Evolutionary conservation across 2,329 filamentous ascomycete genomes (phyloP).

Genomic region (Ilyonectria destructans): DNA sequence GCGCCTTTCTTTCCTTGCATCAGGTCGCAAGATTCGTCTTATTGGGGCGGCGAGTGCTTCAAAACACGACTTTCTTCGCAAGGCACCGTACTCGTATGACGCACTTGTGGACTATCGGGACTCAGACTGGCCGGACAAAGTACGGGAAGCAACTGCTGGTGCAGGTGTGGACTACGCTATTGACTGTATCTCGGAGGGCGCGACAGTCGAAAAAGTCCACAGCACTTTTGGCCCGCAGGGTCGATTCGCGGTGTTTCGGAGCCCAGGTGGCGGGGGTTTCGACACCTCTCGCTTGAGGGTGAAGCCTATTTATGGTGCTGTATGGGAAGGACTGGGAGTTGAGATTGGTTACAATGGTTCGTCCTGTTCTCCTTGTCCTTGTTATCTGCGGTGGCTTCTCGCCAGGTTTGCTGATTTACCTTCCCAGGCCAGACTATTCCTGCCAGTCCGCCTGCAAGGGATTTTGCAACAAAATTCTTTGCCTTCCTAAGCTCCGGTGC

Average conservation of each 20-base stretch:
- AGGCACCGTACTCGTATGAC: constrained; percentile 57
- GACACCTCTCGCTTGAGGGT: constrained; percentile 43
- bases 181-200: constrained; percentile 59
- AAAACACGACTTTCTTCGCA: constrained; percentile 48
- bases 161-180: constrained; percentile 55
- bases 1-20: constrained; percentile 15
- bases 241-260: constrained; percentile 47
- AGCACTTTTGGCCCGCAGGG: constrained; percentile 48
- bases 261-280: constrained; percentile 44
- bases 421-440: constrained; percentile 31
- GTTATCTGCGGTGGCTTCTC: constrained; percentile 20
- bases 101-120: constrained; percentile 58
- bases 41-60: constrained; percentile 51
- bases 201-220: constrained; percentile 52
- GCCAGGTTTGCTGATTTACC: background rate
- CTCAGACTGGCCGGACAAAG: constrained; percentile 51
- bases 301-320: constrained; percentile 59
- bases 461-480: constrained; percentile 56
- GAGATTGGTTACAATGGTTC: constrained; percentile 57
- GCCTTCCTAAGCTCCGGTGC: constrained; percentile 48
- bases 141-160: constrained; percentile 44
- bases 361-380: constrained; percentile 35
- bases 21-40: constrained; percentile 39
- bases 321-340: constrained; percentile 60
- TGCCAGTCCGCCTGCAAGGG: constrained; percentile 43